phyloP scores from a whole-genome alignment of 2,329 filamentous ascomycete genomes.

The Talaromyces sp. region DNA sequence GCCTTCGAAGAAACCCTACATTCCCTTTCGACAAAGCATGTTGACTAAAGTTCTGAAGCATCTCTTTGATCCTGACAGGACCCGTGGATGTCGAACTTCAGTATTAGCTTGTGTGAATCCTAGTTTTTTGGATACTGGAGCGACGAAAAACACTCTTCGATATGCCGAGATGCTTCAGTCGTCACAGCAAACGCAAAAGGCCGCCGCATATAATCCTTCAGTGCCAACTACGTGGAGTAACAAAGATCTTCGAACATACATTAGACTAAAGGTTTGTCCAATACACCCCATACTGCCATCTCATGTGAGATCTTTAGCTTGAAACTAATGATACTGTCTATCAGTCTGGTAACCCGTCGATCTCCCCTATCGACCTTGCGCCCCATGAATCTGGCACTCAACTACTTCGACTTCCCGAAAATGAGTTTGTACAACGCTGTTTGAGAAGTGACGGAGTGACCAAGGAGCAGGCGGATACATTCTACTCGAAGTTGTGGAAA shows the following conservation, averaged over 20 bases:
- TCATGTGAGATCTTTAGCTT: background rate
- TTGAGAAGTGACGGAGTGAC: slow-evolving; percentile 9
- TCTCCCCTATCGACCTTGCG: slow-evolving; percentile 8
- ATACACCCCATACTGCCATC: no score
- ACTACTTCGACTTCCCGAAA: slow-evolving; percentile 6
- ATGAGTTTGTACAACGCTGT: slow-evolving; percentile 7
- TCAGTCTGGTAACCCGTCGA: slow-evolving; percentile 11
- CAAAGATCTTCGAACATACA: slow-evolving; percentile 10
- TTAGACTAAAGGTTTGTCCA: slow-evolving; percentile 7
- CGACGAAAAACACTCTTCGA: slow-evolving; percentile 54
- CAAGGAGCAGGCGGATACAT: slow-evolving; percentile 9
- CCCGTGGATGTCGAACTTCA: slow-evolving; percentile 47
- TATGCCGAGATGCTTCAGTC: slow-evolving; percentile 51
- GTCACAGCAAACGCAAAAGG: background rate
- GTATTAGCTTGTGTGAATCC: slow-evolving; percentile 55
- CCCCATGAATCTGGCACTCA: slow-evolving; percentile 12
- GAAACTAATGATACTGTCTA: background rate
- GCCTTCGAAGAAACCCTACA: slow-evolving; percentile 38
- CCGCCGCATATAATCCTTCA: slow-evolving; percentile 6
- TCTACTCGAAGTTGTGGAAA: slow-evolving; percentile 8
- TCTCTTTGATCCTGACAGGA: slow-evolving; percentile 50
- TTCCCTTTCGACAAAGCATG: slow-evolving; percentile 53
- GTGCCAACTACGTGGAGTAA: slow-evolving; percentile 11
- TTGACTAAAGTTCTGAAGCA: slow-evolving; percentile 55
- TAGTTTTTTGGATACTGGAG: slow-evolving; percentile 46